Evolutionary conservation across 2,329 filamentous ascomycete species (phyloP), one percentile per base, ranked within the genome.

Genomic region (Fusarium nisikadoi): DNA sequence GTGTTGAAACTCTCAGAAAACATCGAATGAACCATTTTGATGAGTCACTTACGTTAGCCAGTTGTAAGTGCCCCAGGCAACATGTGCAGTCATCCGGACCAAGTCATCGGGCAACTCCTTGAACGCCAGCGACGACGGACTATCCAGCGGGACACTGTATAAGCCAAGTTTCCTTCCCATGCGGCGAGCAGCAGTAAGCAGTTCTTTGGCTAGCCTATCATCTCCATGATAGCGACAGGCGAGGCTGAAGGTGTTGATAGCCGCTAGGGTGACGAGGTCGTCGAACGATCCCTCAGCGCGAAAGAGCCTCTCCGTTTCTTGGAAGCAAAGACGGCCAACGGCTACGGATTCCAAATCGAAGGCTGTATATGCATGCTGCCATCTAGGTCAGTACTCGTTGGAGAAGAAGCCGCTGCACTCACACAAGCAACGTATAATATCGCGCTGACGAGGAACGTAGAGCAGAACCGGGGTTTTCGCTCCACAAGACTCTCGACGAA

Each of bases 391-490:
- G 36, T 33, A 13, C 23, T 5, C 19, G 23, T 25, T 13, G 41
- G 12, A 19, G 23, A 43, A 19, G 42, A 45, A 19, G 7, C 17
- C 8, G 17, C 2, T 9, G 16, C 5, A 27, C 55, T 17, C 9
- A 63, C 61, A 4, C 61, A 63, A n/a, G 45, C 61, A 17, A 62
- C 45, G 12, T 63, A 63, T 27, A 63, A 10, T 12, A 63, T 33
- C 6, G 45, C 17, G 12, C 56, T 63, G 9, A 63, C 61, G 7
- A 63, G 56, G 11, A 63, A 62, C 0, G 56, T n/a, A 17, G 61
- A 63, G 20, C 61, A 63, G 6, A 63, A 63, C 4, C 17, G 41
- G 1, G 25, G 55, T 5, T 5, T 60, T 25, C 61, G 31, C 5
- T 36, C 12, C 38, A 52, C 55, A 4, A 63, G 45, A 45, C 38